Percentiles rank a stretch among this genome's conserved stretches.
These are phyloP conservation scores for Musa schizocarpa DNA, from an alignment of 176 grass and related monocot genomes.

Conservation along the genomic window DNA sequence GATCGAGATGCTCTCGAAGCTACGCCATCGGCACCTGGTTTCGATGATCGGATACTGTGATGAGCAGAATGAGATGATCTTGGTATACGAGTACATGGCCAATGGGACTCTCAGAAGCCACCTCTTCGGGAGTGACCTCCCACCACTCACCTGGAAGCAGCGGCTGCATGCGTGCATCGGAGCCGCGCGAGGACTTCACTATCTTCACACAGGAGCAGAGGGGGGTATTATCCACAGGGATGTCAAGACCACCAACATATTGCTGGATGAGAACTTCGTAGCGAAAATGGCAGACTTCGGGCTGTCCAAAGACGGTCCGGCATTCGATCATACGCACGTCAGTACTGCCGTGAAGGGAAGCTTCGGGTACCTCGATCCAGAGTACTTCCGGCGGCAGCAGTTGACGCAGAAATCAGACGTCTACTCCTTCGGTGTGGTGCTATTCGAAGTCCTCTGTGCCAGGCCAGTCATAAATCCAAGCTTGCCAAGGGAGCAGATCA, in stretches of 20 bases:
- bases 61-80: constrained; percentile 13
- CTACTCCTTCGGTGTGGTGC: constrained; percentile 19
- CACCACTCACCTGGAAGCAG: constrained; percentile 15
- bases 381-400: constrained; percentile 20
- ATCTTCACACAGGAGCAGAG: constrained; percentile 16
- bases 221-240: constrained; percentile 17
- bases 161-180: constrained; percentile 17
- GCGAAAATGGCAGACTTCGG: constrained; percentile 21
- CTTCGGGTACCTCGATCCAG: constrained; percentile 17
- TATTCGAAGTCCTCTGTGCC: constrained; percentile 13
- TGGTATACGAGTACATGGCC: constrained; percentile 19
- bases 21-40: constrained; percentile 14
- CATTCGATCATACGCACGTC: constrained; percentile 15
- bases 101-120: constrained; percentile 19
- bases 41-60: constrained; percentile 17
- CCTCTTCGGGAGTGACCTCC: constrained; percentile 11
- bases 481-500: constrained; percentile 19
- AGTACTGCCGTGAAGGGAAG: constrained; percentile 19
- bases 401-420: constrained; percentile 17
- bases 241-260: constrained; percentile 21
- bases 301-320: constrained; percentile 15
- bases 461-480: constrained; percentile 16
- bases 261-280: constrained; percentile 16
- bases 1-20: constrained; percentile 21
- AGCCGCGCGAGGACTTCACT: constrained; percentile 10